Base-by-base conservation (phyloP, 2,329 filamentous ascomycete species). In the Cadophora luteo-olivacea region DNA sequence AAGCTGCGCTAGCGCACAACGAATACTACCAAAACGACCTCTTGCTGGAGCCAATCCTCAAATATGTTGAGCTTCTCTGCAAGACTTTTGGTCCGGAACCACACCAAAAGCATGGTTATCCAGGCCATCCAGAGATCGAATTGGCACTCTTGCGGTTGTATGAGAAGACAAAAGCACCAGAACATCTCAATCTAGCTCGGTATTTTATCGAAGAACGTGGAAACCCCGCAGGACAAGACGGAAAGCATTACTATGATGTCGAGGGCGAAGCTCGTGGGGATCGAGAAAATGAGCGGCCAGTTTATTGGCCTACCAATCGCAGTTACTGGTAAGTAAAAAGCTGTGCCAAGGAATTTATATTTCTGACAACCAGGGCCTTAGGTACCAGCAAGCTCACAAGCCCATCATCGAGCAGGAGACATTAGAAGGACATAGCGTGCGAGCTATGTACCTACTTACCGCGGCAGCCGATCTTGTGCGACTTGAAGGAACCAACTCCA, bases 121-220 rank as follows among this genome's bases (percentile, higher is more conserved):
- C 87, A 0, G 87, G 87, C 0, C 87, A 89, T 72, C 85, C 86
- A 0, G 84, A 86, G 73, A 84, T 86, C 52, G 84, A 86, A 68
- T 77, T 86, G 11, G 81, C 84, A 7, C 76, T 86, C 8, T 72
- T 86, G 4, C 76, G 84, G 16, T 76, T 86, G 3, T 82, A 82
- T 64, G 76, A 81, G 8, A 72, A 78, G 1, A 85, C 83, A 0
- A 57, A 74, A 1, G 73, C 82, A 64, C 62, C 76, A 4, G 74
- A 80, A 14, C 78, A 82, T 71, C 76, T 84, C 0, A 79, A 81
- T 0, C 78, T 90, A 2, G 87, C 86, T 1, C 77, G 78, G 41
- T 90, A 86, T 74, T 89, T 90, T 73, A 77, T 89, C 36, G 79
- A 82, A 48, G 87, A 89, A 76, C 80, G 87, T 25, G 87, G 87